Evolutionary conservation across 2,329 filamentous ascomycete genomes (phyloP).

Genomic region (Colletotrichum lupini): DNA sequence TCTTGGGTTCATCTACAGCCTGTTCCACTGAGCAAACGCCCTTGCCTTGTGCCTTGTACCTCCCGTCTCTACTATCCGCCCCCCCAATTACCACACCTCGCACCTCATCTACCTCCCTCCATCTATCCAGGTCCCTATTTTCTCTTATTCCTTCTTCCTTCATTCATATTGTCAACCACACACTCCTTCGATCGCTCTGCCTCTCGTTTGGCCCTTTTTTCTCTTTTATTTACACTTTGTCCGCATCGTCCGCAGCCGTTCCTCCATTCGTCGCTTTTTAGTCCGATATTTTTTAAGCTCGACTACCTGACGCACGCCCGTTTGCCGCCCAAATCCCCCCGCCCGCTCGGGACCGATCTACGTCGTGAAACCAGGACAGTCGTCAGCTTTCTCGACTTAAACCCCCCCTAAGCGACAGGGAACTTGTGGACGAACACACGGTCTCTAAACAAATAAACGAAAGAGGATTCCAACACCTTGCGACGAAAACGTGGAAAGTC

Average conservation of each 20-base stretch:
- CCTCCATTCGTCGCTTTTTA: constrained; percentile 15
- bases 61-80: neutral
- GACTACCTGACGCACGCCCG: constrained; percentile 24
- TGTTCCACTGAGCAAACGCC: constrained; percentile 13
- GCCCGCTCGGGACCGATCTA: constrained; percentile 30
- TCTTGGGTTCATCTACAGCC: constrained; percentile 22
- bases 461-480: constrained; percentile 9
- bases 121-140: neutral
- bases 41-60: neutral
- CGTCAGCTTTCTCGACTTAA: constrained; percentile 22
- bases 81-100: neutral
- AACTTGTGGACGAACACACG: constrained; percentile 19
- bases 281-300: constrained; percentile 26
- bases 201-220: constrained; percentile 18
- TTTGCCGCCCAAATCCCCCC: constrained; percentile 19
- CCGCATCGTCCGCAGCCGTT: constrained; percentile 15
- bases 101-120: neutral
- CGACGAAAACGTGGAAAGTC: constrained; percentile 1
- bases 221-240: constrained; percentile 16
- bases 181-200: constrained; percentile 15
- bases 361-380: constrained; percentile 30
- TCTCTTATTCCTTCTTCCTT: constrained; percentile 14
- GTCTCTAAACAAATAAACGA: constrained; percentile 24
- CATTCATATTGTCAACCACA: constrained; percentile 6
- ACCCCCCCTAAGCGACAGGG: constrained; percentile 10